Base-by-base conservation (phyloP, 768 basidiomycete genomes). In the Coprinopsis sp. region DNA sequence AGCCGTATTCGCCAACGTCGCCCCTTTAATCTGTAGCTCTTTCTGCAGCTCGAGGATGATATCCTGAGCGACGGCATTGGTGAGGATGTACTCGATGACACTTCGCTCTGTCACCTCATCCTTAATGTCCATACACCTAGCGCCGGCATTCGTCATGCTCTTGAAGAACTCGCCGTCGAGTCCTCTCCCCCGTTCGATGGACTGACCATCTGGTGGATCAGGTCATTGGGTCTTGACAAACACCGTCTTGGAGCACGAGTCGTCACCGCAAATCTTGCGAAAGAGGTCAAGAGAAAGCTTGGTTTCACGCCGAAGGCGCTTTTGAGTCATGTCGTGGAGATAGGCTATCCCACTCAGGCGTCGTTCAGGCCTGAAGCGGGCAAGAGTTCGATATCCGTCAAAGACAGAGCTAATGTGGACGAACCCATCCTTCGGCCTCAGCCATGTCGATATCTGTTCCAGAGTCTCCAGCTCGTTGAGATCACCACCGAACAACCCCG, bases 151-250 rank as follows among this genome's bases (percentile, higher is more conserved):
- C 21, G 36, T 19, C 13, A 18, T 13, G 14, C 36, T 33, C 23
- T 45, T 45, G 29, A 28, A 45, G 33, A 31, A 36, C 18, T 24
- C 11, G 19, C 33, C 44, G 18, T 23, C 18, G 31, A 33, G 21
- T 19, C 41, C 41, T 31, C 14, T 31, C 2, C n/a, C 30, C 30
- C 10, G 10, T 31, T 8, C 30, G 30, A 8, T 8, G 30, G 44
- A 14, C 3, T n/a, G 4, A 27, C 5, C 7, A 6, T 13, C 28
- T 33, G 8, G 16, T 8, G 7, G 14, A 10, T 16, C 10, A 21
- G 8, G n/a, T 33, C 44, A 45, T 12, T 45, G 44, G 3, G 44
- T 45, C n/a, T 28, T 45, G 18, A 31, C 21, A 13, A 45, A n/a
- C 30, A 28, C 30, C 6, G 33, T 23, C 10, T 27, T 18, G 11